Base-by-base conservation (phyloP, 805 yeast genomes). In the Alloascoidea africana region DNA sequence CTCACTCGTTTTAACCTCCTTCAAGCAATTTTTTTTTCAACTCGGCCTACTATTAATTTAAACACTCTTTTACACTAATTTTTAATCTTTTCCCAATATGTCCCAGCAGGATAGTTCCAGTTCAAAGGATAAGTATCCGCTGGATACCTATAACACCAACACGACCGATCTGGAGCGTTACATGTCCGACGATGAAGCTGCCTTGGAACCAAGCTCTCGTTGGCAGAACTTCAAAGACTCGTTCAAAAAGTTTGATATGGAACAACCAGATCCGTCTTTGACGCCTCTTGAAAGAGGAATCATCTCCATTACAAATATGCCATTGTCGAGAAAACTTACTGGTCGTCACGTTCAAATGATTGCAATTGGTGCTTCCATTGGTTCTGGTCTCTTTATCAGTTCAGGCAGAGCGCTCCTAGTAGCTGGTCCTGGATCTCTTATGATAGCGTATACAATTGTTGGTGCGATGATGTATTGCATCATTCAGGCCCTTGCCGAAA, bases 291-390 rank as follows among this genome's bases (percentile, higher is more conserved):
- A 60, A 42, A 54, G 47, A 45, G 51, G 55, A 14, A 56, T 60
- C 23, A 46, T 53, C 18, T 55, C 57, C 19, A 47, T 69, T 2
- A 74, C 79, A 17, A 60, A 62, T 41, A 60, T 82, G 3, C 86
- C 82, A 2, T 59, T 79, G 42, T 59, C 68, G 23, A 54, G 73
- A 41, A 36, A 41, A n/a, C 51, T 58, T 34, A 57, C 55, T 41
- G 50, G 49, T n/a, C 50, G 63, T 11, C 63, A 58, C 42, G 38
- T 58, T 36, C 58, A 53, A 38, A 72, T 81, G 73, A 78, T 83
- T 49, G 85, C 93, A 32, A 64, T 84, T 39, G 91, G 91, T 41
- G 86, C 91, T 39, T 77, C 89, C 37, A 77, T 83, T 42, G 95
- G 94, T 50, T 77, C 91, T 18, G 81, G 81, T 46, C 55, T 75